Conservation (phyloP, 164 flowering plant genomes). For the Chloranthus sessilifolius region DNA sequence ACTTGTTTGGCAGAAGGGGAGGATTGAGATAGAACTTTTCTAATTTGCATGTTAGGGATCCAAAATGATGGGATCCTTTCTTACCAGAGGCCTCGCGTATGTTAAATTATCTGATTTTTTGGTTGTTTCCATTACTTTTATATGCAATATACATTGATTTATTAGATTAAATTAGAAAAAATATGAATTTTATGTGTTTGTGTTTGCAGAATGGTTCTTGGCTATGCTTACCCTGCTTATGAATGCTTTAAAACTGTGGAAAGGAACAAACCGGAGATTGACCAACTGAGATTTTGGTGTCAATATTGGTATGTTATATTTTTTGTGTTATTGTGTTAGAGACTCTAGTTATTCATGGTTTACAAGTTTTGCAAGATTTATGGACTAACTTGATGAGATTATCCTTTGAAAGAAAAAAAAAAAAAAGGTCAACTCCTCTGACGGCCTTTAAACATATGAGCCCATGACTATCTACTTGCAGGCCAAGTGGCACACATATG, state of each 20-base stretch:
- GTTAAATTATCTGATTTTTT: slow-evolving; percentile 15
- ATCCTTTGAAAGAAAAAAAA: too few relatives aligned
- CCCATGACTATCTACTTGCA: too few relatives aligned
- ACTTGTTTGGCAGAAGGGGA: too few relatives aligned
- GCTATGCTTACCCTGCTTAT: slow-evolving; percentile 98
- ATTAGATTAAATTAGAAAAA: background rate
- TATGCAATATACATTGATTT: background rate
- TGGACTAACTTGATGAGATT: too few relatives aligned
- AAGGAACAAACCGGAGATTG: slow-evolving; percentile 84
- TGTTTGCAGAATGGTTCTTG: slow-evolving; percentile 73
- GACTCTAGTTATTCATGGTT: too few relatives aligned
- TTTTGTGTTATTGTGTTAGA: too few relatives aligned
- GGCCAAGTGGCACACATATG: too few relatives aligned
- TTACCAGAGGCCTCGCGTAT: slow-evolving; percentile 88
- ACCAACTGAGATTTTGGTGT: slow-evolving; percentile 97
- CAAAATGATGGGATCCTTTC: slow-evolving; percentile 88
- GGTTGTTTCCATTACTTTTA: background rate
- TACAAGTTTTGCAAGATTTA: too few relatives aligned
- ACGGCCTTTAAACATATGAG: too few relatives aligned
- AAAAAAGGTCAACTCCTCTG: too few relatives aligned
- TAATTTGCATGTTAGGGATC: too few relatives aligned
- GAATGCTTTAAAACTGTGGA: slow-evolving; percentile 92
- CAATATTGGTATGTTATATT: slow-evolving; percentile 74
- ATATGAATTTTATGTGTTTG: background rate
- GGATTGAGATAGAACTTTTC: too few relatives aligned